phyloP scores from a whole-genome alignment of 2,329 filamentous ascomycete genomes.

The Cadophora sp. region DNA sequence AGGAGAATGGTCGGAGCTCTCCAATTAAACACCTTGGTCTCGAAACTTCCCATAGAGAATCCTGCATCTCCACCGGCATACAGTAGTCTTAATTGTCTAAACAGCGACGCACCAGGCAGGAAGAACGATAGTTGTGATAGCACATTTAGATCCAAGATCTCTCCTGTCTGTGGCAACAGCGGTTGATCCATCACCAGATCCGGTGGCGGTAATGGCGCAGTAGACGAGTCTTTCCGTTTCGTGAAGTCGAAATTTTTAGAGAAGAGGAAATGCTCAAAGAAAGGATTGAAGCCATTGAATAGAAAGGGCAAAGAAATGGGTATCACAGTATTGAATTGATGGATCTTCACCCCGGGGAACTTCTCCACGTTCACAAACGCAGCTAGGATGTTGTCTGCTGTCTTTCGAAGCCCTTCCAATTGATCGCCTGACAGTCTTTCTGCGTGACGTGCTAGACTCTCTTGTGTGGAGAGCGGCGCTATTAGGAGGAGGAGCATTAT shows the following conservation, averaged over 20 bases:
- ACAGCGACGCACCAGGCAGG: slow-evolving; percentile 68
- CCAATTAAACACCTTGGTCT: slow-evolving; percentile 80
- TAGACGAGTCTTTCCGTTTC: slow-evolving; percentile 41
- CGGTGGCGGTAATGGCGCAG: slow-evolving; percentile 25
- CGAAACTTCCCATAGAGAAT: slow-evolving; percentile 80
- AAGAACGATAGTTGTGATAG: slow-evolving; percentile 78
- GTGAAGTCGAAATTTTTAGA: slow-evolving; percentile 73
- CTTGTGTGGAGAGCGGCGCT: slow-evolving; percentile 69
- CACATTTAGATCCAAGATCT: slow-evolving; percentile 69
- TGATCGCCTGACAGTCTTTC: slow-evolving; percentile 61
- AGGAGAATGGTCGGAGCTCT: slow-evolving; percentile 75
- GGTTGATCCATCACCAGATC: slow-evolving; percentile 38
- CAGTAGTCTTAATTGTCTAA: slow-evolving; percentile 68
- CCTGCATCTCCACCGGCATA: slow-evolving; percentile 75
- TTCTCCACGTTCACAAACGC: slow-evolving; percentile 71
- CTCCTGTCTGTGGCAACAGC: slow-evolving; percentile 60
- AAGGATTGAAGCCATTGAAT: slow-evolving; percentile 69
- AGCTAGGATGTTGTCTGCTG: slow-evolving; percentile 69
- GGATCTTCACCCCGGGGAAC: slow-evolving; percentile 66
- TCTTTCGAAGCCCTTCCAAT: slow-evolving; percentile 63
- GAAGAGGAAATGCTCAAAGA: slow-evolving; percentile 80
- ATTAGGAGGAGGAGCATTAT: slow-evolving; percentile 73
- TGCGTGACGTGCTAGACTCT: slow-evolving; percentile 67
- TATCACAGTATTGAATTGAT: slow-evolving; percentile 65
- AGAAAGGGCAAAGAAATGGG: slow-evolving; percentile 68